Base-by-base conservation (phyloP, 106 monocot genomes). In the Dioscorea zingiberensis region DNA sequence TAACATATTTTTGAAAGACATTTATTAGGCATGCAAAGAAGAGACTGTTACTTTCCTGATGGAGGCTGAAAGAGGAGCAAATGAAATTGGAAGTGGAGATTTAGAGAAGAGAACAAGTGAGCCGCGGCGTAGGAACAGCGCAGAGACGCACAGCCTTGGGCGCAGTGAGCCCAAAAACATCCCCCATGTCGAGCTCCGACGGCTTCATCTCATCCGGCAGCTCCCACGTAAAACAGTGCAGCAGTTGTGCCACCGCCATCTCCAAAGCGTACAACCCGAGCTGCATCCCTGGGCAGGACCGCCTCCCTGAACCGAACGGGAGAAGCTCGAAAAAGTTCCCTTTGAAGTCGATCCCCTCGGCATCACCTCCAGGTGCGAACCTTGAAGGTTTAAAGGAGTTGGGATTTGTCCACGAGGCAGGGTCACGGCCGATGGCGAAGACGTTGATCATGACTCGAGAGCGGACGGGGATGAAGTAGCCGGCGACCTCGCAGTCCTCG, bases 231-330 rank as follows among this genome's bases (percentile, higher is more conserved):
- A 85, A 90, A 58, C 89, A 85, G 38, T 90, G 89, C 25, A 71
- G 53, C 19, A 90, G 74, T 64, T 80, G 82, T 44, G 89, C 82
- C 59, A 85, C 85, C 25, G 85, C 74, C 61, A 83, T 51, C 68
- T 90, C 85, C 13, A 90, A 68, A 4, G 60, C 68, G 48, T 90
- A 75, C 7, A 90, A 60, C 0, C 89, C 89, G 13, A 90, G 69
- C 77, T 82, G 85, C 85, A 85, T 90, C 14, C 89, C 89, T 2
- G 89, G 89, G 59, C 89, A 90, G 2, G 85, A 90, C 55, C 89
- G 59, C 21, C 89, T 51, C 11, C 89, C 85, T 0, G 89, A 90
- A 3, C 89, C 89, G 51, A 90, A 90, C 25, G 89, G 89, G 3
- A 90, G 53, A 62, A 85, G 73, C 85, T 90, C 82, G 71, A 90